Evolutionary conservation across 2,329 filamentous ascomycete species (phyloP).

Genomic region (Curvularia eragrostidis): DNA sequence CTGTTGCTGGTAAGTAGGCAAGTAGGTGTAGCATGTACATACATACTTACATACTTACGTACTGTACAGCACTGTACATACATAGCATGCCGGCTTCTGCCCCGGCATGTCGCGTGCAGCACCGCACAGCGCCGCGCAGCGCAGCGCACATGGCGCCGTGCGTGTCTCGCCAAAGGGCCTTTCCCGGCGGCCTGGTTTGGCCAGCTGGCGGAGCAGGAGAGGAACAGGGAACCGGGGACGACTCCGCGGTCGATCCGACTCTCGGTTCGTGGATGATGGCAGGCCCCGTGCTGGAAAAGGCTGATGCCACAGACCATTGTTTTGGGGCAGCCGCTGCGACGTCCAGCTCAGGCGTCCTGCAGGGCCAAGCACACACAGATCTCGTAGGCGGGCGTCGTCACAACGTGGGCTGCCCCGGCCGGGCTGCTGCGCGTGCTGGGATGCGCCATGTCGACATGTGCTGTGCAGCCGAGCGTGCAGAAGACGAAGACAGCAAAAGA

Average conservation of each 20-base stretch:
- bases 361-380: constrained; percentile 30
- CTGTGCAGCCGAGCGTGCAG: constrained; percentile 15
- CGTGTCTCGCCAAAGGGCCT: constrained; percentile 14
- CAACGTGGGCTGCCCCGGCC: constrained; percentile 27
- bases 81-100: neutral
- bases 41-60: neutral
- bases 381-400: constrained; percentile 37
- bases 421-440: neutral
- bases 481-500: constrained; percentile 5
- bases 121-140: no score
- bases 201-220: constrained; percentile 24
- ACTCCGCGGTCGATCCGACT: constrained; percentile 37
- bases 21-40: no score
- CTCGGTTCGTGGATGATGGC: constrained; percentile 24
- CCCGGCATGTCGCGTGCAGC: neutral
- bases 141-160: neutral
- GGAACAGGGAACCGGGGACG: constrained; percentile 36
- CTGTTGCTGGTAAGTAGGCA: no score
- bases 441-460: constrained; percentile 13
- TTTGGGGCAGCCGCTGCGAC: constrained; percentile 37
- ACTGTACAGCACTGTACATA: no score
- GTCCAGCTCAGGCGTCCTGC: constrained; percentile 27
- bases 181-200: constrained; percentile 42
- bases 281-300: constrained; percentile 26
- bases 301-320: constrained; percentile 31